A percentile compares a stretch with the other conserved stretches of the same genome.
These are phyloP conservation scores for Dissophora ornata DNA, from an alignment of 192 early-diverging fungal species.

Conservation along the genomic window DNA sequence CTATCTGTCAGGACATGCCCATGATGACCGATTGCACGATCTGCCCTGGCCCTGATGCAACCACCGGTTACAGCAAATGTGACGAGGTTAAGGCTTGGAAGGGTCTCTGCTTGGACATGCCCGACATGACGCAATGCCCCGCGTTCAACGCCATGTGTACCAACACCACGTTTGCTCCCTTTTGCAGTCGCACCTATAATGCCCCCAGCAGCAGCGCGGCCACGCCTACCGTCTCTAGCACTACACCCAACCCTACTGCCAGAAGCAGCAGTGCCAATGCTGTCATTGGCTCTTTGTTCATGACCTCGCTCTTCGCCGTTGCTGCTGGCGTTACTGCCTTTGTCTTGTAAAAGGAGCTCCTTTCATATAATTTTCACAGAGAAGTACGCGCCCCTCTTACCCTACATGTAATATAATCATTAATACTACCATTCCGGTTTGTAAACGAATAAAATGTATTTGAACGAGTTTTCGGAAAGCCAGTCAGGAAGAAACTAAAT, in stretches of 20 bases:
- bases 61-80: constrained; percentile 42
- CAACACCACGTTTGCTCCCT: constrained; percentile 42
- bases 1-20: constrained; percentile 50
- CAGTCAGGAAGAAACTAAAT: no score
- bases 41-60: constrained; percentile 46
- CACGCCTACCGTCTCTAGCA: neutral
- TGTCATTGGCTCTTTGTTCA: constrained; percentile 13
- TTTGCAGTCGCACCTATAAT: constrained; percentile 20
- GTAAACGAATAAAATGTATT: no score
- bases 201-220: constrained; percentile 17
- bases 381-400: no score
- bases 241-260: constrained; percentile 8
- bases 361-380: no score
- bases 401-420: neutral
- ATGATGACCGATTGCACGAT: constrained; percentile 47
- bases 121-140: constrained; percentile 48
- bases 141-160: constrained; percentile 47
- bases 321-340: constrained; percentile 10
- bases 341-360: constrained; percentile 12
- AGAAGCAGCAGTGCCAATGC: constrained; percentile 13
- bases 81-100: constrained; percentile 49
- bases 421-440: no score
- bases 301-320: constrained; percentile 17
- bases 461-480: no score
- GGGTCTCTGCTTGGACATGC: constrained; percentile 49